Conservation (phyloP, 202 grass and related monocot species). For the Dendrocalamus latiflorus region DNA sequence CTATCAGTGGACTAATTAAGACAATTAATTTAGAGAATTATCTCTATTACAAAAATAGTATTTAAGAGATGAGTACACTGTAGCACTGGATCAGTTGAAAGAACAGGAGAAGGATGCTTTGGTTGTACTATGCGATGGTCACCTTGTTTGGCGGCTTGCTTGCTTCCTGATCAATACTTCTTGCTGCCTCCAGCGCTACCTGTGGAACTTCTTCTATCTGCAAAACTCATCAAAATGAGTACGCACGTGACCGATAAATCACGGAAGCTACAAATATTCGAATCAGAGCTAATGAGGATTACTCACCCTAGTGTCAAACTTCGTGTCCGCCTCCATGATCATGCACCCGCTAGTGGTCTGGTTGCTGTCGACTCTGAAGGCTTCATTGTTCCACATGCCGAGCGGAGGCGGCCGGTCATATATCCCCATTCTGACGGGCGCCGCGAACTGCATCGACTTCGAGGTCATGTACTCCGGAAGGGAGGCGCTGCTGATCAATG, state of each 20-base stretch:
- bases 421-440: constrained; percentile 51
- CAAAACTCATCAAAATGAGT: constrained; percentile 13
- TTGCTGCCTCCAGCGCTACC: constrained; percentile 30
- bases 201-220: constrained; percentile 59
- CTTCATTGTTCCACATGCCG: constrained; percentile 54
- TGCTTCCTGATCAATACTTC: constrained; percentile 55
- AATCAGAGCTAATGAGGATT: not conserved
- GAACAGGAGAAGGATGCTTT: not conserved
- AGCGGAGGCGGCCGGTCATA: constrained; percentile 44
- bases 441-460: constrained; percentile 61
- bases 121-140: not conserved
- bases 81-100: not conserved
- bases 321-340: constrained; percentile 59
- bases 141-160: constrained; percentile 73
- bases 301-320: constrained; percentile 50
- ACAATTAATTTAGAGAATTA: not conserved
- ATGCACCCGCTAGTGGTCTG: constrained; percentile 65
- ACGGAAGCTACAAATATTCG: not conserved
- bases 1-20: not conserved
- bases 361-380: constrained; percentile 60
- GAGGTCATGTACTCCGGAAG: constrained; percentile 70
- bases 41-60: not conserved
- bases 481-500: constrained; percentile 17
- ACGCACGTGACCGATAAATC: not conserved
- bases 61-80: not conserved